A percentile compares a stretch with the other conserved stretches of the same genome.
These are phyloP conservation scores for Helenozyma baotianmanensis DNA, from an alignment of 805 yeast species.

Conservation along the genomic window DNA sequence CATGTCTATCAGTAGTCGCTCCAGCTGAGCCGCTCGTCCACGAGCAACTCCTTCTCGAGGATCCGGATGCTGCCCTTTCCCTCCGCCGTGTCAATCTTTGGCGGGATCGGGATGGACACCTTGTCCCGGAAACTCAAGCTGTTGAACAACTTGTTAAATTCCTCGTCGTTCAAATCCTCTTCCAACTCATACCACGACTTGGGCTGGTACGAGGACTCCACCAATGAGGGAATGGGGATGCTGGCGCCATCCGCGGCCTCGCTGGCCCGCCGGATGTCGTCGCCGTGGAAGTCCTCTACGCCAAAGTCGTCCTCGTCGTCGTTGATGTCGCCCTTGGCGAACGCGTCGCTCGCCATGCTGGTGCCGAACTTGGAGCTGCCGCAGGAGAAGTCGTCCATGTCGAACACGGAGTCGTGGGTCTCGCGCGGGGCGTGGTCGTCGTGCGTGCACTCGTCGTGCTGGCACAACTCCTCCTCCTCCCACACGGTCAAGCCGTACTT, in stretches of 20 bases:
- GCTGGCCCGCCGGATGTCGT: not conserved
- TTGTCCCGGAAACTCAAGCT: constrained; percentile 12
- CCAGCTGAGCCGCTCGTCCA: constrained; percentile 7
- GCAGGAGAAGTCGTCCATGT: constrained; percentile 12
- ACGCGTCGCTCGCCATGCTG: not conserved
- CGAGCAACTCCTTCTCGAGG: constrained; percentile 11
- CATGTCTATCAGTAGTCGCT: constrained; percentile 9
- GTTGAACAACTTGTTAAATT: constrained; percentile 15
- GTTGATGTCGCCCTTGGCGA: not conserved
- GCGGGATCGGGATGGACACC: not conserved
- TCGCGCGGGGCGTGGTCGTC: constrained; percentile 2
- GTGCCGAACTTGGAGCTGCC: constrained; percentile 1
- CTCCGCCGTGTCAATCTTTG: constrained; percentile 1
- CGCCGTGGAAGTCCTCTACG: not conserved
- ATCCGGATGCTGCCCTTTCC: constrained; percentile 6
- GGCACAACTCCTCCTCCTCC: constrained; percentile 33
- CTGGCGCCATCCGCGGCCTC: not conserved
- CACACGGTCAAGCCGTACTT: constrained; percentile 42
- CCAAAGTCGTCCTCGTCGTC: constrained; percentile 1
- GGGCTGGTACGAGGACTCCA: constrained; percentile 27
- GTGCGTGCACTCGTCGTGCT: constrained; percentile 2
- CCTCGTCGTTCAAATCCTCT: constrained; percentile 29
- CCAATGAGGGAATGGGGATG: constrained; percentile 25
- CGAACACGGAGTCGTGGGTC: constrained; percentile 11
- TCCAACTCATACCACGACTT: constrained; percentile 25